Percentiles rank a stretch among this genome's conserved stretches.
Evolutionary conservation across 768 basidiomycete genomes (phyloP).

Genomic region (Mrakia gelida): DNA sequence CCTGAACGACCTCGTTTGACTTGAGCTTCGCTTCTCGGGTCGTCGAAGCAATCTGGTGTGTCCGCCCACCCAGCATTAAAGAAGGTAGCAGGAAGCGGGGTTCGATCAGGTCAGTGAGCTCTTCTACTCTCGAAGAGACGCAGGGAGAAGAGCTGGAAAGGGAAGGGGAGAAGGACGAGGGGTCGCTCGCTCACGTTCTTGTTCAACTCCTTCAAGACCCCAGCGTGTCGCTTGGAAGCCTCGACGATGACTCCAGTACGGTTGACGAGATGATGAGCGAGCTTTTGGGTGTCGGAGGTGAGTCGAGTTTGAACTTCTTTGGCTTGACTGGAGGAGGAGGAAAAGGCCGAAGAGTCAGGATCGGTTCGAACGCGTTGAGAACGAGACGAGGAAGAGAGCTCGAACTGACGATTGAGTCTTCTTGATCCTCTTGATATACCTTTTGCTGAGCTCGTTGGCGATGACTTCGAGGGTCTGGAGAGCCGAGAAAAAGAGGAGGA

Average conservation of each 20-base stretch:
- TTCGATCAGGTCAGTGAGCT: too few relatives aligned
- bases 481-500: background rate
- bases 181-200: background rate
- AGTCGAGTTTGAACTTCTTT: background rate
- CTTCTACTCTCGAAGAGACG: too few relatives aligned
- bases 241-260: background rate
- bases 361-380: too few relatives aligned
- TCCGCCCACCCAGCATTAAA: too few relatives aligned
- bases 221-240: background rate
- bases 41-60: too few relatives aligned
- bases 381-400: too few relatives aligned
- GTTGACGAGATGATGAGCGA: background rate
- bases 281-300: background rate
- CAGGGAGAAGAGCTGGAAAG: too few relatives aligned
- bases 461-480: background rate
- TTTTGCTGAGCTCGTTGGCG: background rate
- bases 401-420: background rate
- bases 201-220: background rate
- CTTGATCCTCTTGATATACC: background rate
- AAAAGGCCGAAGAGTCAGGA: too few relatives aligned
- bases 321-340: too few relatives aligned
- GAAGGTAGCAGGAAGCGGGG: too few relatives aligned
- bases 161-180: background rate
- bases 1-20: too few relatives aligned
- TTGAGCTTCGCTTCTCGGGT: too few relatives aligned